Percentiles rank a stretch among this genome's conserved stretches.
These are phyloP conservation scores for Flaveria floridana DNA, from an alignment of 140 eudicot genomes.

Conservation along the genomic window DNA sequence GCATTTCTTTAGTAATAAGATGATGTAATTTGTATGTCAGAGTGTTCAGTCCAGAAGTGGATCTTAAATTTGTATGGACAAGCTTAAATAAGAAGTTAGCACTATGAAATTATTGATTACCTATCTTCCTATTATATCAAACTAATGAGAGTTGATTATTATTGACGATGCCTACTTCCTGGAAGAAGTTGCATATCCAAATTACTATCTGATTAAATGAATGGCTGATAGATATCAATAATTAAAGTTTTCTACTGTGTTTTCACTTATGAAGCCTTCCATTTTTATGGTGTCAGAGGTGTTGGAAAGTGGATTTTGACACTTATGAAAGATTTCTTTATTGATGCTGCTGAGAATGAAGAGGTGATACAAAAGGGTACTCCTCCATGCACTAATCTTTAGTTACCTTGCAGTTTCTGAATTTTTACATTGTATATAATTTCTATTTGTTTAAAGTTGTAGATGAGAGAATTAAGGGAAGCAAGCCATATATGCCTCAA, in stretches of 20 bases:
- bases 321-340: constrained; percentile 72
- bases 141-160: background rate
- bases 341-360: constrained; percentile 51
- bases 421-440: constrained; percentile 9
- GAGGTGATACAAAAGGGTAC: constrained; percentile 52
- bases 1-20: background rate
- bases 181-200: constrained; percentile 4
- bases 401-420: constrained; percentile 13
- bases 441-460: constrained; percentile 1
- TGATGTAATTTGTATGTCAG: background rate
- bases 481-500: constrained; percentile 74
- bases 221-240: background rate
- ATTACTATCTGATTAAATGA: background rate
- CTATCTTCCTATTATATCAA: background rate
- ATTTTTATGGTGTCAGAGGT: constrained; percentile 47
- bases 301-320: constrained; percentile 90
- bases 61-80: background rate
- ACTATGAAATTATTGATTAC: too few species aligned
- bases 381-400: background rate
- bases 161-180: constrained; percentile 4
- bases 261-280: background rate
- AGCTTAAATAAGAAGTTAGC: too few species aligned
- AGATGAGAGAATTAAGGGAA: constrained; percentile 53
- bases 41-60: background rate
- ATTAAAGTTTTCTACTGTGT: background rate